Base-by-base conservation (phyloP, 805 yeast genomes). In the Yarrowia bubula region DNA sequence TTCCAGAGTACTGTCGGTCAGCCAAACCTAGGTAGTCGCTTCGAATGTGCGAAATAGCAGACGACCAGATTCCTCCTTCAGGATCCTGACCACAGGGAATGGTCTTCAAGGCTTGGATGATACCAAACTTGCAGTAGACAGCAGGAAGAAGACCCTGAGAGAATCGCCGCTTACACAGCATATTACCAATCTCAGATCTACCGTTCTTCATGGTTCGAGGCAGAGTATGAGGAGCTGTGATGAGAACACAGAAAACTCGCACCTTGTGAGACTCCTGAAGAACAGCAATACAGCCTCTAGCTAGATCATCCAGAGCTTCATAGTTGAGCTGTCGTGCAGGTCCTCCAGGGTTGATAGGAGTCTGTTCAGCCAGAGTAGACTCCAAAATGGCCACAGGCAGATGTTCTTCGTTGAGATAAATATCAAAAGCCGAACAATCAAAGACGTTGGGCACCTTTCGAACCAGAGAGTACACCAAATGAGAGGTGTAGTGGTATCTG, bases 371-470 rank as follows among this genome's bases (percentile, higher is more conserved):
- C 37, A 81, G 71, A 0, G 84, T 77, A 38, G 93, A 86, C 73
- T 95, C 99, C 18, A 95, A 84, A 1, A 93, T 85, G 6, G 92
- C 88, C 4, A 92, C 92, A 0, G 97, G 90, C 31, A 93, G 78
- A 71, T 88, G 88, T 71, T 91, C 97, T 60, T 86, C 87, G 47
- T 89, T 91, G 57, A 89, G 83, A 66, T 82, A 83, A 2, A 90
- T 82, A 71, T 95, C 98, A 75, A 95, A 95, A 17, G 95, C 92
- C 1, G 98, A 88, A 68, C 97, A 90, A 71, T 95, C 99, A 63
- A 86, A 87, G 0, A 92, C 87, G 47, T 88, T 87, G 28, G 91
- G 83, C 4, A 95, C 90, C 47, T 87, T 88, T 66, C 91, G 80
- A 14, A 92, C 95, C 57, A 95, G 78, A 0, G 97, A 89, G 58